Conservation (phyloP, 1,284 basidiomycete genomes). For the Takashimella tepidaria region DNA sequence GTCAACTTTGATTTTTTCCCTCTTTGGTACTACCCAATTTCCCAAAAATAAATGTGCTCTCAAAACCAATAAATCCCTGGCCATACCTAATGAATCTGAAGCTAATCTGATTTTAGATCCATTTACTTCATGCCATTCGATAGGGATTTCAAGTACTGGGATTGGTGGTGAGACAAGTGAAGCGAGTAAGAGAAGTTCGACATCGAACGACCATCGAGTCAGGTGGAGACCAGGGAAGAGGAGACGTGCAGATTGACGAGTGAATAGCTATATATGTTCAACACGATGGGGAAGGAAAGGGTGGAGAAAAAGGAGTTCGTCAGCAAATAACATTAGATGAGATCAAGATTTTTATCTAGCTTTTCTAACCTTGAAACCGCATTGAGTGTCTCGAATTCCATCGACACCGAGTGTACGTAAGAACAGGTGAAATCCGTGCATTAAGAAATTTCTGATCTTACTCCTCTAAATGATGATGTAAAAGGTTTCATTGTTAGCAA, state of each 20-base stretch:
- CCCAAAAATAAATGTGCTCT: slow-evolving; percentile 76
- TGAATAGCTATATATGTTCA: slow-evolving; percentile 56
- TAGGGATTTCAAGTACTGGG: slow-evolving; percentile 76
- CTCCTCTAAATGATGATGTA: slow-evolving; percentile 72
- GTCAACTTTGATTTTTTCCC: neutral
- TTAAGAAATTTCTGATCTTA: slow-evolving; percentile 77
- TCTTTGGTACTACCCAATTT: slow-evolving; percentile 47
- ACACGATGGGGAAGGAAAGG: neutral
- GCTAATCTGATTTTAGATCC: slow-evolving; percentile 87
- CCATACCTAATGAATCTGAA: slow-evolving; percentile 78
- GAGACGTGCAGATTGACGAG: slow-evolving; percentile 66
- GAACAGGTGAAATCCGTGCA: slow-evolving; percentile 84
- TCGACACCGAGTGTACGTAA: slow-evolving; percentile 76
- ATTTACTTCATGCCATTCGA: slow-evolving; percentile 85
- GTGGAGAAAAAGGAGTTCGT: neutral
- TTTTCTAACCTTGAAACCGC: slow-evolving; percentile 74
- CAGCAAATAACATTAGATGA: too few relatives aligned
- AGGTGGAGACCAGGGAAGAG: slow-evolving; percentile 82
- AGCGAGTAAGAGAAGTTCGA: slow-evolving; percentile 85
- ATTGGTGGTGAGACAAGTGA: slow-evolving; percentile 58
- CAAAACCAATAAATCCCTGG: slow-evolving; percentile 76
- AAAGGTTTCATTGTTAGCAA: too few relatives aligned
- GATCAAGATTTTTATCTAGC: too few relatives aligned
- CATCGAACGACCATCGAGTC: slow-evolving; percentile 89
- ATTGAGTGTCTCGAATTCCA: slow-evolving; percentile 88